Evolutionary conservation across 2,329 filamentous ascomycete genomes (phyloP).

Genomic region (Aspergillus alliaceus): DNA sequence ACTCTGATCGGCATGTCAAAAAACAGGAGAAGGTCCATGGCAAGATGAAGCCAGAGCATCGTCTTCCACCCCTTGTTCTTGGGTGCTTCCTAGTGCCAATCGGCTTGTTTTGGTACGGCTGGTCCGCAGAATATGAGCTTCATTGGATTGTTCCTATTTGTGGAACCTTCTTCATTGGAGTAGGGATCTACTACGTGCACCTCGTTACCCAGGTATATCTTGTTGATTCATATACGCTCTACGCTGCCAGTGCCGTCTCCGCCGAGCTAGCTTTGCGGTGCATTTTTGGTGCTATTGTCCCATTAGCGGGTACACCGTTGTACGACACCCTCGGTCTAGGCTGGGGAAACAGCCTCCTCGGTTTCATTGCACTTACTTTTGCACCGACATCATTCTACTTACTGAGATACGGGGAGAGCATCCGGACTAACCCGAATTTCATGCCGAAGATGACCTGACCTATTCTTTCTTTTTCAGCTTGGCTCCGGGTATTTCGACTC

Average conservation of each 20-base stretch:
- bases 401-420: constrained; percentile 15
- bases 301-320: constrained; percentile 11
- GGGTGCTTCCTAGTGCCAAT: constrained; percentile 52
- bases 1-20: constrained; percentile 11
- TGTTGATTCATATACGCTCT: constrained; percentile 16
- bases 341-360: constrained; percentile 17
- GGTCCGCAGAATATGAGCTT: constrained; percentile 15
- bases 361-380: constrained; percentile 14
- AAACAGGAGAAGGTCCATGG: constrained; percentile 10
- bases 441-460: constrained; percentile 11
- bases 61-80: constrained; percentile 52
- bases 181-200: constrained; percentile 28
- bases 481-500: not conserved
- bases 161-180: constrained; percentile 32
- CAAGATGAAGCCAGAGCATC: constrained; percentile 45
- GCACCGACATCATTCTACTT: constrained; percentile 10
- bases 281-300: constrained; percentile 15
- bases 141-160: constrained; percentile 25
- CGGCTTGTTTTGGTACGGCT: constrained; percentile 25
- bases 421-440: constrained; percentile 16
- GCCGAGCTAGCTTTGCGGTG: constrained; percentile 16
- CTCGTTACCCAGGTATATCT: constrained; percentile 16
- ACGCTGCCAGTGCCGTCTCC: constrained; percentile 16
- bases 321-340: constrained; percentile 14
- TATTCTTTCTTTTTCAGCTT: not conserved